Evolutionary conservation across 2,329 filamentous ascomycete genomes (phyloP).

Genomic region (Aspergillus unguis): DNA sequence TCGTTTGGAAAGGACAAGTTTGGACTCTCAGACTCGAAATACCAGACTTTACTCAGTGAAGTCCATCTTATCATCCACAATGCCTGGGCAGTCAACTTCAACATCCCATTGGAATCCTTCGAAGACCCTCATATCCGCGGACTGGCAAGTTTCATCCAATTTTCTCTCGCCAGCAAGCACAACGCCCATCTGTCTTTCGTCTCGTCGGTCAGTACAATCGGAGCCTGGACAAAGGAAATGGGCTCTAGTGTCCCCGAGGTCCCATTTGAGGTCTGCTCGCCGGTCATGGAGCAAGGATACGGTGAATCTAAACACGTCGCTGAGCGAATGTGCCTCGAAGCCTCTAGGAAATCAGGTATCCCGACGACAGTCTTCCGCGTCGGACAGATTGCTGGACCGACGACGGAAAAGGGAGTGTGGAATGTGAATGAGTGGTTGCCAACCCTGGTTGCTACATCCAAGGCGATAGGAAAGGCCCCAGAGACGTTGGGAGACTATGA

Average conservation of each 20-base stretch:
- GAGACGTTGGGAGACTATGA: constrained; percentile 41
- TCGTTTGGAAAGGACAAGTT: neutral
- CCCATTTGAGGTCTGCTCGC: neutral
- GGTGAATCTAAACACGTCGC: constrained; percentile 37
- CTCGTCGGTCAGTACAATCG: constrained; percentile 26
- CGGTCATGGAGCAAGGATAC: constrained; percentile 27
- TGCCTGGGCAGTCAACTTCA: constrained; percentile 33
- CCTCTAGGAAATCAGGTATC: constrained; percentile 20
- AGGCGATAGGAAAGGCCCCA: constrained; percentile 49
- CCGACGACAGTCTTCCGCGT: constrained; percentile 28
- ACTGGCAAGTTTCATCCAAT: constrained; percentile 26
- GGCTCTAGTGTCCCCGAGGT: neutral
- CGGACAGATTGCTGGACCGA: constrained; percentile 35
- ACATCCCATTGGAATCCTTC: constrained; percentile 26
- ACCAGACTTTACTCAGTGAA: neutral
- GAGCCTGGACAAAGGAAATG: constrained; percentile 10
- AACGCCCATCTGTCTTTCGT: constrained; percentile 25
- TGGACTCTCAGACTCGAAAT: neutral
- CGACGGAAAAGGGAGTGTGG: constrained; percentile 48
- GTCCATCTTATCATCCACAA: constrained; percentile 30
- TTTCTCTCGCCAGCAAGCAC: constrained; percentile 15
- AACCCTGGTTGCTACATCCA: constrained; percentile 50
- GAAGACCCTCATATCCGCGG: constrained; percentile 22
- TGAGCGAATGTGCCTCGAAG: constrained; percentile 44
- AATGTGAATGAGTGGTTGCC: constrained; percentile 49